Evolutionary conservation across 768 basidiomycete genomes (phyloP).

Genomic region (Amanita phalloides): DNA sequence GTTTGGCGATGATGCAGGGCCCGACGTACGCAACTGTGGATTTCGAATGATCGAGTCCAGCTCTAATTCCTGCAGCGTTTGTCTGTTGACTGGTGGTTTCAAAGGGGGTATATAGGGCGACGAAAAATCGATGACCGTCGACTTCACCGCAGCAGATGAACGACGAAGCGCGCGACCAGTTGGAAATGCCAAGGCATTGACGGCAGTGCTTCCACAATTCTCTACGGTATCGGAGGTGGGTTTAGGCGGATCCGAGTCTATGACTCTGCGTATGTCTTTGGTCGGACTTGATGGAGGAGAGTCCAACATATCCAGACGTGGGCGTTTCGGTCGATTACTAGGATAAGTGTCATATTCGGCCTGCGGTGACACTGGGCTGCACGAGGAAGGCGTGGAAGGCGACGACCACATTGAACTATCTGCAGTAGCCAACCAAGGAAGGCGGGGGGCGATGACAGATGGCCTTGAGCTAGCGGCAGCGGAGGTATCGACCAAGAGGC

Average conservation of each 20-base stretch:
- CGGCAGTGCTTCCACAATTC: slow-evolving; percentile 31
- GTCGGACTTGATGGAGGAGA: slow-evolving; percentile 11
- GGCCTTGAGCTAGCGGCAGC: background rate
- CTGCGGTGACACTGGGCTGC: slow-evolving; percentile 20
- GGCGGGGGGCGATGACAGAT: slow-evolving; percentile 25
- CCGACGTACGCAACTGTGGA: slow-evolving; percentile 76
- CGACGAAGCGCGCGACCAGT: slow-evolving; percentile 29
- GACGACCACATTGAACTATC: slow-evolving; percentile 17
- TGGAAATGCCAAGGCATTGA: slow-evolving; percentile 19
- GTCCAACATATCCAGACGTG: slow-evolving; percentile 26
- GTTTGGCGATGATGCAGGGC: slow-evolving; percentile 6
- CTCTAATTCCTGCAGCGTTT: slow-evolving; percentile 79
- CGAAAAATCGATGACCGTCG: slow-evolving; percentile 23
- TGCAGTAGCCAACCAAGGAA: slow-evolving; percentile 24
- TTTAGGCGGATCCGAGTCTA: slow-evolving; percentile 9
- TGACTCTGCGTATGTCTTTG: slow-evolving; percentile 13
- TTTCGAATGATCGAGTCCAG: slow-evolving; percentile 78
- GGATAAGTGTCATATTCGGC: slow-evolving; percentile 12
- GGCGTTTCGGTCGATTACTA: slow-evolving; percentile 24
- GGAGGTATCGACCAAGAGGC: slow-evolving; percentile 3
- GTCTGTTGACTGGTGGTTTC: slow-evolving; percentile 71
- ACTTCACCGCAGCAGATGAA: slow-evolving; percentile 3
- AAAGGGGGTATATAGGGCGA: slow-evolving; percentile 55
- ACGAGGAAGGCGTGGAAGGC: slow-evolving; percentile 20
- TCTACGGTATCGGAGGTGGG: slow-evolving; percentile 22